Evolutionary conservation across 768 basidiomycete genomes (phyloP).

Genomic region (Boletus vermiculosoides): DNA sequence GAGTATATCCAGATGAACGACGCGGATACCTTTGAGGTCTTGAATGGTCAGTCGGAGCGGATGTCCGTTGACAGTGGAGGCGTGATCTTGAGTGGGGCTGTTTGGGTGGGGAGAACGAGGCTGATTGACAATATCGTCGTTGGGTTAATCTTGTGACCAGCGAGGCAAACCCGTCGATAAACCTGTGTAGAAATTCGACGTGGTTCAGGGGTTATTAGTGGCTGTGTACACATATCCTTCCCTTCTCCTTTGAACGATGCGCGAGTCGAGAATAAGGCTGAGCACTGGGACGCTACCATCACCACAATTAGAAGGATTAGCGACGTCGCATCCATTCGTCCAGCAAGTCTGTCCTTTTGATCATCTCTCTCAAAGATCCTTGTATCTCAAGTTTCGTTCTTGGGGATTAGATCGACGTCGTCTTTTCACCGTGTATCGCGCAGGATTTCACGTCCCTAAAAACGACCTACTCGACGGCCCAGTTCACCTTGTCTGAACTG

Average conservation of each 20-base stretch:
- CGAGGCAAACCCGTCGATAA: too few species aligned
- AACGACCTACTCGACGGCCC: slow-evolving; percentile 45
- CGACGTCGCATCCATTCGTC: slow-evolving; percentile 48
- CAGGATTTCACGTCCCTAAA: slow-evolving; percentile 46
- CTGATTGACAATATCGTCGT: slow-evolving; percentile 92
- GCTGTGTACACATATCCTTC: slow-evolving; percentile 11
- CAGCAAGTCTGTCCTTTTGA: slow-evolving; percentile 43
- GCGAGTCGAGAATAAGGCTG: slow-evolving; percentile 14
- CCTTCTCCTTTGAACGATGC: slow-evolving; percentile 5
- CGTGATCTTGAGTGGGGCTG: slow-evolving; percentile 80
- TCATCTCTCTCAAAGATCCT: not conserved
- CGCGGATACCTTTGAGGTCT: slow-evolving; percentile 65
- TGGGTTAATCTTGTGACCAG: too few species aligned
- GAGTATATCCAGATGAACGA: slow-evolving; percentile 94
- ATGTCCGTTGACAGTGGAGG: slow-evolving; percentile 29
- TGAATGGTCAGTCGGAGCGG: slow-evolving; percentile 38
- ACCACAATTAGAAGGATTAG: slow-evolving; percentile 35
- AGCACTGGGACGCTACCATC: slow-evolving; percentile 24
- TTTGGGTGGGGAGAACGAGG: slow-evolving; percentile 84
- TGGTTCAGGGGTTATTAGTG: slow-evolving; percentile 1
- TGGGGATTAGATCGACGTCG: slow-evolving; percentile 54
- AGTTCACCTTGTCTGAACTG: slow-evolving; percentile 44
- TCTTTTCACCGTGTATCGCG: slow-evolving; percentile 48
- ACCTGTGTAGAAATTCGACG: too few species aligned
- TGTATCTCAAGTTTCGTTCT: slow-evolving; percentile 6